These are phyloP conservation scores for Opeltia flavorubescens DNA, from an alignment of 495 filamentous ascomycete genomes.

Conservation along the genomic window DNA sequence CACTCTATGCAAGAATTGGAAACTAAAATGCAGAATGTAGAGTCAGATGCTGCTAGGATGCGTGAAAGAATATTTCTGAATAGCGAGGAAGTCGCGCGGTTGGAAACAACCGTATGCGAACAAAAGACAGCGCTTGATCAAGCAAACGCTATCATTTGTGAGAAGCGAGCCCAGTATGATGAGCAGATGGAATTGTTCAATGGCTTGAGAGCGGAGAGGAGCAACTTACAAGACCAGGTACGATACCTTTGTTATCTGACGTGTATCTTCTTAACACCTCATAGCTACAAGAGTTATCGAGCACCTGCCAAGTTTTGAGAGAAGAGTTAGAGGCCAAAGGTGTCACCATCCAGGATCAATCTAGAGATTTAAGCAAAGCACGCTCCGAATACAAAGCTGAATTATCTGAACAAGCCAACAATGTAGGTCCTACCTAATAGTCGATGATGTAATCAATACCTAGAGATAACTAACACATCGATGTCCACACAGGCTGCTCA, in stretches of 20 bases:
- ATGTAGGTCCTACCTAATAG: neutral
- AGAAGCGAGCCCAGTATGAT: neutral
- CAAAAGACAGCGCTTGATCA: neutral
- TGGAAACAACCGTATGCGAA: constrained; percentile 10
- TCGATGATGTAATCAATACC: neutral
- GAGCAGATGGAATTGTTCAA: neutral
- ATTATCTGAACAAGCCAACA: neutral
- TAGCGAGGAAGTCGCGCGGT: neutral
- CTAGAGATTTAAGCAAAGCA: neutral
- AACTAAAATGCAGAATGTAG: neutral
- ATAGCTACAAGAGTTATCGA: no score
- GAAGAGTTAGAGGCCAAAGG: constrained; percentile 19
- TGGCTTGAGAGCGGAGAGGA: neutral
- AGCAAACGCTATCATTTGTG: neutral
- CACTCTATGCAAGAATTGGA: neutral
- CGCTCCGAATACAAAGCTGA: constrained; percentile 1
- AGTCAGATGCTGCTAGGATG: neutral
- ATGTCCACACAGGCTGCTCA: neutral
- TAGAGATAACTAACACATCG: neutral
- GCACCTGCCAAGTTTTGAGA: neutral
- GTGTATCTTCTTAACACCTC: no score
- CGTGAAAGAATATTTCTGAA: neutral
- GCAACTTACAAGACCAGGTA: neutral
- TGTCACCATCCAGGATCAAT: constrained; percentile 2
- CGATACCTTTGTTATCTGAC: no score